phyloP scores from a whole-genome alignment of 768 basidiomycete genomes.

The Paxillus rubicundulus region DNA sequence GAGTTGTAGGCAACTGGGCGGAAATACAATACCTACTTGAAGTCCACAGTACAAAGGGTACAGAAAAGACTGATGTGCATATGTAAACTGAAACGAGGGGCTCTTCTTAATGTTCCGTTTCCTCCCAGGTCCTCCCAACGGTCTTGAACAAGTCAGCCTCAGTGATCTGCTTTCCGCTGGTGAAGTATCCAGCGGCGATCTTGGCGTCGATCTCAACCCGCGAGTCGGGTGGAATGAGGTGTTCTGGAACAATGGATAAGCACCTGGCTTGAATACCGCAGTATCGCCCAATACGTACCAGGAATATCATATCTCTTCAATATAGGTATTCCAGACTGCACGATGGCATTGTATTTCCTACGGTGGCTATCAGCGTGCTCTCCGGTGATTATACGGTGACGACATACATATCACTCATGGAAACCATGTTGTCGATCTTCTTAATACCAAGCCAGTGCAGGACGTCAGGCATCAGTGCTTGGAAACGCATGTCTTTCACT shows the following conservation, averaged over 20 bases:
- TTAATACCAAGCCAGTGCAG: conserved; percentile 92
- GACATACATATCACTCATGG: conserved; percentile 78
- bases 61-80: too few relatives aligned
- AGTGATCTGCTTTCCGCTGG: conserved; percentile 71
- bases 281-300: conserved; percentile 37
- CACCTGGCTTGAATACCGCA: neutral
- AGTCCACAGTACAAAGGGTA: neutral
- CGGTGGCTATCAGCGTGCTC: neutral
- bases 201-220: conserved; percentile 96
- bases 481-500: conserved; percentile 95
- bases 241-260: conserved; percentile 40
- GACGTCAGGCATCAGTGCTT: conserved; percentile 93
- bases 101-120: conserved; percentile 65
- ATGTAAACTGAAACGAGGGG: too few relatives aligned
- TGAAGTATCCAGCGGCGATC: conserved; percentile 92
- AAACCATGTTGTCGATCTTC: conserved; percentile 88
- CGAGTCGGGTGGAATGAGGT: conserved; percentile 87
- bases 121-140: conserved; percentile 88
- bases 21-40: neutral
- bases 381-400: neutral
- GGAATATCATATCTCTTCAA: conserved; percentile 83
- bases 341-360: conserved; percentile 94
- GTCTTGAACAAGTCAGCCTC: conserved; percentile 82
- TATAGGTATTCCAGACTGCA: conserved; percentile 84
- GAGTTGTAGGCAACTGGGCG: too few relatives aligned